Conservation (phyloP, 768 basidiomycete species). For the Clitopilus passeckerianus region DNA sequence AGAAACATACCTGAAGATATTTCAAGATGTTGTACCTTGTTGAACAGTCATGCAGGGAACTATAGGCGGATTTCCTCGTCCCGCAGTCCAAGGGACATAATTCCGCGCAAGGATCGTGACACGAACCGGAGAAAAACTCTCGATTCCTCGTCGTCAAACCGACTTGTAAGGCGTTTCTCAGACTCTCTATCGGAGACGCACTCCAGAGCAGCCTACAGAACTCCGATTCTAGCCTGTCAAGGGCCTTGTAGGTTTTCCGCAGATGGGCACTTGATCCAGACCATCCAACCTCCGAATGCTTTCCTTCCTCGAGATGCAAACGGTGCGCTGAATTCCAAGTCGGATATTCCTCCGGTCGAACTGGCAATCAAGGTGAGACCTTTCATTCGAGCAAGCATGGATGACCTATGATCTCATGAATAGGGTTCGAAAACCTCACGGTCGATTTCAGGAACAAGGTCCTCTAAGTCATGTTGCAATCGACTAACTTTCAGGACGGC, state of each 20-base stretch:
- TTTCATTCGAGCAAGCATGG: background rate
- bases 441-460: conserved; percentile 38
- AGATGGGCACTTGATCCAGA: conserved; percentile 43
- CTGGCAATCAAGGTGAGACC: conserved; percentile 45
- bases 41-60: no score
- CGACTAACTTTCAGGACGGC: conserved; percentile 62
- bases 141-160: no score
- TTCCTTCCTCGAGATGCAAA: conserved; percentile 40
- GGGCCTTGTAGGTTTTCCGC: conserved; percentile 29
- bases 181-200: no score
- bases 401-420: background rate
- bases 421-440: conserved; percentile 61
- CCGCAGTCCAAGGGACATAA: no score
- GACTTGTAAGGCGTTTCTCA: no score
- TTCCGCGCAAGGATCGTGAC: no score
- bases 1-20: no score
- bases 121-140: no score
- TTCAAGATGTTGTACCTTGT: no score
- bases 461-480: conserved; percentile 60
- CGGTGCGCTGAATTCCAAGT: conserved; percentile 50
- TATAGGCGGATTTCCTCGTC: no score
- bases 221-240: no score
- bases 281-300: conserved; percentile 55
- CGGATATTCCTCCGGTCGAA: conserved; percentile 46
- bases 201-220: no score